phyloP scores from a whole-genome alignment of 179 eudicot species.

The Dionaea muscipula region DNA sequence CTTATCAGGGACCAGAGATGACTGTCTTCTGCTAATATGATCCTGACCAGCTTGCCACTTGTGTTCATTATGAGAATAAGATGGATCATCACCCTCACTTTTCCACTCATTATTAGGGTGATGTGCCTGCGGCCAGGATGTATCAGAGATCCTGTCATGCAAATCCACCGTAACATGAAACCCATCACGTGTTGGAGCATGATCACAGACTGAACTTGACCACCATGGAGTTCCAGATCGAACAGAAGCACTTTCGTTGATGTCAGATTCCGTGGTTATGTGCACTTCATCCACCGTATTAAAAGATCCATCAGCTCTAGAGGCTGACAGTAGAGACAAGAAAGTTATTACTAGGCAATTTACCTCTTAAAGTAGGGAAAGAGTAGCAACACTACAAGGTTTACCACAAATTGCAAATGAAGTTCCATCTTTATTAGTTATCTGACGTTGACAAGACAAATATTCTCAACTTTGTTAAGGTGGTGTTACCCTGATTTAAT shows the following conservation, averaged over 20 bases:
- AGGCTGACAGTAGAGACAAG: constrained; percentile 22
- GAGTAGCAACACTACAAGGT: neutral
- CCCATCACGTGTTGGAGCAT: constrained; percentile 30
- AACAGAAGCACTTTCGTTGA: constrained; percentile 29
- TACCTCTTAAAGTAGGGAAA: neutral
- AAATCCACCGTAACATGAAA: constrained; percentile 28
- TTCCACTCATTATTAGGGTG: constrained; percentile 25
- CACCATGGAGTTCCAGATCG: constrained; percentile 42
- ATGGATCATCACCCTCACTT: constrained; percentile 19
- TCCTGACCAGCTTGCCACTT: constrained; percentile 37
- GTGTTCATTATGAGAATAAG: constrained; percentile 30
- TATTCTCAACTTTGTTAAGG: too few relatives aligned
- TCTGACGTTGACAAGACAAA: too few relatives aligned
- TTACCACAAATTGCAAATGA: too few relatives aligned
- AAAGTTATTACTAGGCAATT: neutral
- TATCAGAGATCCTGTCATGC: constrained; percentile 26
- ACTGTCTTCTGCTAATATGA: constrained; percentile 34
- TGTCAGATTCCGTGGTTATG: constrained; percentile 23
- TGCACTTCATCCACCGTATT: constrained; percentile 33
- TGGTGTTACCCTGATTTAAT: too few relatives aligned
- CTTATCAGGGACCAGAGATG: constrained; percentile 32
- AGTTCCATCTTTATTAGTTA: too few relatives aligned
- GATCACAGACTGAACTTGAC: constrained; percentile 35
- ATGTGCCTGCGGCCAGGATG: constrained; percentile 43
- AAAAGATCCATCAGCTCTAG: constrained; percentile 28